Base-by-base conservation (phyloP, 352 stramenopile species). In the Thalassiosira mediterranea region DNA sequence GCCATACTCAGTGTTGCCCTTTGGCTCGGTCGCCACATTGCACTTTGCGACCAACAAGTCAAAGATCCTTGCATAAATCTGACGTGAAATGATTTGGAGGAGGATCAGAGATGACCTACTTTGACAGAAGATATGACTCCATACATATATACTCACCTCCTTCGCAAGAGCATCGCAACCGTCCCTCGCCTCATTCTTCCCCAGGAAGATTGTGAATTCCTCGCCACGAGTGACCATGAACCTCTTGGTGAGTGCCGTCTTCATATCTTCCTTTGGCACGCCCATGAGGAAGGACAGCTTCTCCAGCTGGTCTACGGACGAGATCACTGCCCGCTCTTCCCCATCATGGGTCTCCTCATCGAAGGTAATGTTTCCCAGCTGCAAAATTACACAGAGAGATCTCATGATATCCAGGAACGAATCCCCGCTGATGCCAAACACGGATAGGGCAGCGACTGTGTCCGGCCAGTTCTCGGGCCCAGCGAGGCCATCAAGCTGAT, bases 351-450 rank as follows among this genome's bases (percentile, higher is more conserved):
- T 37, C 91, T 95, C 51, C 84, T 85, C 51, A 80, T 89, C 94
- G 83, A 98, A 97, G 8, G 78, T 86, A 4, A 96, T 91, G 74
- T 98, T 96, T 32, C 95, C 96, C 2, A 98, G 73, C 65, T 97
- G 94, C 37, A 98, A 75, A 47, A 97, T 92, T 15, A 93, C 89
- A 13, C 86, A 93, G 46, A 98, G 87, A 8, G 96, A 94, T 57
- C 92, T 84, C 56, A 97, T 89, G 31, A 98, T 90, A 34, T 96
- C 90, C n/a, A 88, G 68, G 17, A 97, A 94, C 17, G 91, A 68
- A 3, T 94, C 88, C 40, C 89, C 83, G 34, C 87, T 73, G 17
- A 98, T 95, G 38, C 94, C 95, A 32, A 98, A 91, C 7, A 97
- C 73, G 10, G 91, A 89, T 0, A 98, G 77, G 32, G 94, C 94